Percentiles rank a stretch among this genome's conserved stretches.
Evolutionary conservation across 441 rosid species (phyloP).

Genomic region (Pelargonium myrrhifolium): DNA sequence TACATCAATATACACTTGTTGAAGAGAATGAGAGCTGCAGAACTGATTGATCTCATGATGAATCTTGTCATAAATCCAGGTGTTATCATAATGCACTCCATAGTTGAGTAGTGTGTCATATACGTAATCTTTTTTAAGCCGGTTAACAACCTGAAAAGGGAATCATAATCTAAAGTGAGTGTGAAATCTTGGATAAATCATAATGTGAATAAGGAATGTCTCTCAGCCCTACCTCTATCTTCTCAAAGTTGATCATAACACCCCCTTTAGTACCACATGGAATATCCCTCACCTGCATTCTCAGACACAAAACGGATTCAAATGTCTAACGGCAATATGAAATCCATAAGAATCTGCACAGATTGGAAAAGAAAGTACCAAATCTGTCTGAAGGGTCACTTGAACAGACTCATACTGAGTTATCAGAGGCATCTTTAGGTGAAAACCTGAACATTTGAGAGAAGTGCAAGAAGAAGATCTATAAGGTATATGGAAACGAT

Average conservation of each 20-base stretch:
- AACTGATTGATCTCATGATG: constrained; percentile 97
- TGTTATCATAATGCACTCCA: constrained; percentile 77
- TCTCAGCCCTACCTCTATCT: constrained; percentile 55
- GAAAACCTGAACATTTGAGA: constrained; percentile 51
- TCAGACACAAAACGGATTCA: neutral
- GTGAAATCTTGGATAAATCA: constrained; percentile 3
- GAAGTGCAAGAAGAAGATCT: neutral
- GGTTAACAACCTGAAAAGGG: constrained; percentile 64
- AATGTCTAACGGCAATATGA: constrained; percentile 4
- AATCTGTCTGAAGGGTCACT: constrained; percentile 90
- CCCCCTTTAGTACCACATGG: constrained; percentile 98
- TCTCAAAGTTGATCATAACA: constrained; percentile 83
- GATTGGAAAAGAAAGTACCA: constrained; percentile 29
- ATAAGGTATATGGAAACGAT: neutral
- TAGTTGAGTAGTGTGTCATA: constrained; percentile 72
- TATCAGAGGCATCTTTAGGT: constrained; percentile 64
- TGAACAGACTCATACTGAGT: constrained; percentile 86
- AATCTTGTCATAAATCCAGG: constrained; percentile 95
- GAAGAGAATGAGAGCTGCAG: constrained; percentile 85
- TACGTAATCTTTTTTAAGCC: constrained; percentile 69
- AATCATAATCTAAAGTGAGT: constrained; percentile 8
- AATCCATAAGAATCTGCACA: constrained; percentile 10
- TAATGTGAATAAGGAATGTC: neutral
- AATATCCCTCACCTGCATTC: constrained; percentile 70
- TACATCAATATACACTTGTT: constrained; percentile 91